Base-by-base conservation (phyloP, 2,329 filamentous ascomycete species). In the Rutstroemia sydowiana region DNA sequence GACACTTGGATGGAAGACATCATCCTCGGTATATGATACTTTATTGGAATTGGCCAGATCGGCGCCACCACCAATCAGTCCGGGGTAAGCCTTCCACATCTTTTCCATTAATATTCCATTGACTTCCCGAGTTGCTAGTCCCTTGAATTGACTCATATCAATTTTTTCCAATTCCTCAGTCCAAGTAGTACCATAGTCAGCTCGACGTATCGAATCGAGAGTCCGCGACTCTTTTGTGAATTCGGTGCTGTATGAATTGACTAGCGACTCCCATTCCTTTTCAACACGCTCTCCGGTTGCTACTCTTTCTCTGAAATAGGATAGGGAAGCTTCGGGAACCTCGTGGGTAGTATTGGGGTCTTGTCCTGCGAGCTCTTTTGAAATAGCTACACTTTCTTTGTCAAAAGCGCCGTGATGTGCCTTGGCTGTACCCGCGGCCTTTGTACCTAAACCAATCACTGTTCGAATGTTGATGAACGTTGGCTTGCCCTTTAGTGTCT, bases 41-140 rank as follows among this genome's bases (percentile, higher is more conserved):
- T 97, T 85, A 82, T 98, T 98, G 70, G 93, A 97, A 69, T 89
- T 89, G 70, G 93, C 98, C 79, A 98, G 73, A 79, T 98, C 93
- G 64, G 93, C 93, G 60, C 93, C 98, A 65, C 93, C 93, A 70
- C 92, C 95, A 56, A 98, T 73, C 54, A 98, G 84, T 74, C 97
- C 93, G 61, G 93, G 93, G 51, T 98, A 69, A 60, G 76, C 81
- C 47, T 79, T 73, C 77, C 95, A 82, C 66, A 98, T 85, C 73
- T 91, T 92, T 76, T 85, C 79, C 60, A 98, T 83, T 54, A 97
- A 91, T 55, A 81, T 85, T 81, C 98, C 92, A 60, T 92, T 97
- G 55, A 97, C 85, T 79, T 97, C 98, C 70, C 93, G 86, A 62
- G 92, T 93, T 60, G 93, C 93, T 51, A 98, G 83, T 68, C 73